Base-by-base conservation (phyloP, 345 rosid species). In the Geranium brycei region DNA sequence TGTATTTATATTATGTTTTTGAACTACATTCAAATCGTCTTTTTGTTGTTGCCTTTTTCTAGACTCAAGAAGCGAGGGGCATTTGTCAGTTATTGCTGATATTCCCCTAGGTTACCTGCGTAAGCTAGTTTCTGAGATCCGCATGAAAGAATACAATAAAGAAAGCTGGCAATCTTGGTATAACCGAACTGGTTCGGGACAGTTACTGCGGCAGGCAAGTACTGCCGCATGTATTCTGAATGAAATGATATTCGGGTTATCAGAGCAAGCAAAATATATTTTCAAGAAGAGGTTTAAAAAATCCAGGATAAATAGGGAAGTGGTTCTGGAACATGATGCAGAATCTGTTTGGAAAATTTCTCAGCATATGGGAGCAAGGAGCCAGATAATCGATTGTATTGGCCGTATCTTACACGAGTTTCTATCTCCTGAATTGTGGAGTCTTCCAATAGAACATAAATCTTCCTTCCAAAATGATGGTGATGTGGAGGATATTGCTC, bases 81-180 rank as follows among this genome's bases (percentile, higher is more conserved):
- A 69, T 73, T 77, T 89, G 70, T 86, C 88, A 10, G 83, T 80
- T 64, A 71, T 92, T 68, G 67, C 73, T 60, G 98, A 89, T 76
- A 85, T 92, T 64, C 97, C 95, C 51, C 80, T 92, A 70, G 82
- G 81, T 41, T 69, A 71, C 70, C 53, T 86, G 59, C 86, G 77
- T 66, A 80, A 80, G 68, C 69, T 92, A 76, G 74, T 92, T 69
- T 81, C 87, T 72, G 97, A 89, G 69, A 64, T 87, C 68, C 91
- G 95, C 62, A 69, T 51, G 62, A 85, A 77, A 68, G 86, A 87
- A 69, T 85, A 75, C 70, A 82, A 35, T 51, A 78, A 79, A 63
- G 95, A 92, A 74, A 81, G 79, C 77, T 87, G 90, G 95, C 84
- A 80, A 53, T 78, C 82, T 59, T 92, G 99, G 99, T 92, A 81